Evolutionary conservation across 2,329 filamentous ascomycete genomes (phyloP), one percentile per base, ranked within the genome.

Genomic region (Pyrenophora teres): DNA sequence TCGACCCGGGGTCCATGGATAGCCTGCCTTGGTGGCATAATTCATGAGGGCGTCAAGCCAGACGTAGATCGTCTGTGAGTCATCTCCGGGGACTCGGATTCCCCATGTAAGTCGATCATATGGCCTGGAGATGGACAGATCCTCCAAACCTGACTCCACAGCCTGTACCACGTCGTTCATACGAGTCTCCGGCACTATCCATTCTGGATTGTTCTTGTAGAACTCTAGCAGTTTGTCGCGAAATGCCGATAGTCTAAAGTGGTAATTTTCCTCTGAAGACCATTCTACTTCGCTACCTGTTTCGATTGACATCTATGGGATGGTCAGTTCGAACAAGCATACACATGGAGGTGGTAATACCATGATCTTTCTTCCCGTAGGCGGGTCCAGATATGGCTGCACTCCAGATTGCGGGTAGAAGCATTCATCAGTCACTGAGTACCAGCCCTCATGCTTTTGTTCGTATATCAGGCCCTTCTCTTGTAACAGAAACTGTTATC

Each of bases 1-100:
- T 3, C 81, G 77, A 1, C 85, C 85, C 0, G 89, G 87, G 0
- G 85, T 76, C 85, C 88, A 91, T 30, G 91, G 91, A 69, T 95
- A 97, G 12, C 93, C 92, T 1, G 91, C 84, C 57, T 87, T 90
- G 13, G 92, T 96, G 44, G 94, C 77, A 71, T 99, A 99, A 74
- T 97, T 99, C 65, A 97, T 82, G 25, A 99, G 83, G 1, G 94
- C 94, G 75, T 99, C 95, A 0, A 99, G 83, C 94, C 94, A 99
- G 27, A 99, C 95, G 68, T 99, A 99, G 51, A 99, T 93, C 2
- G 92, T 97, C 74, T 97, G 94, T 15, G 79, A 84, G 0, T 83
- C 78, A 65, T 99, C 94, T 46, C 87, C 87, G 0, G 94, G 94
- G 21, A 97, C 94, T 6, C 81, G 86, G 50, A 99, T 89, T 3